Conservation (phyloP, 352 stramenopile species). For the Achlya hypogyna region DNA sequence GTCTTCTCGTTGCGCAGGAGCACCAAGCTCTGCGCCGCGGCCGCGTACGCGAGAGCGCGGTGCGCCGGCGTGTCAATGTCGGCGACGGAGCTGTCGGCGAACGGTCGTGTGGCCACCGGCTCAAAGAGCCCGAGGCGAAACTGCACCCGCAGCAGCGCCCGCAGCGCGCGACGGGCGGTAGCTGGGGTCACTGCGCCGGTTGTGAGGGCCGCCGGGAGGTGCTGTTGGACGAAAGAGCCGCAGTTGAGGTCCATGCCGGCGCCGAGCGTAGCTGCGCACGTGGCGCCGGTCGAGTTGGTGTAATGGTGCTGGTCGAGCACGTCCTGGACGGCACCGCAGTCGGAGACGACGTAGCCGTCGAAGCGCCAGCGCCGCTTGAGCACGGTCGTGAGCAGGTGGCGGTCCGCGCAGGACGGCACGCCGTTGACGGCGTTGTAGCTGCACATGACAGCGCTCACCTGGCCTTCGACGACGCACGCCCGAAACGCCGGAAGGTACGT, state of each 20-base stretch:
- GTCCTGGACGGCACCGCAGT: conserved; percentile 86
- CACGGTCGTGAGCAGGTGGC: conserved; percentile 61
- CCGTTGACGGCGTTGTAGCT: conserved; percentile 95
- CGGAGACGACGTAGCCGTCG: conserved; percentile 93
- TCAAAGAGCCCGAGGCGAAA: conserved; percentile 91
- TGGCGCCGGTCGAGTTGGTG: conserved; percentile 59
- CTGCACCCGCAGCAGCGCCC: conserved; percentile 72
- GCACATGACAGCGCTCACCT: conserved; percentile 90
- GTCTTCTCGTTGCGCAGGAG: conserved; percentile 86
- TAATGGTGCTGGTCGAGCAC: conserved; percentile 76
- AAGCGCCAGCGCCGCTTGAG: conserved; percentile 78
- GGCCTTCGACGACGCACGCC: conserved; percentile 65
- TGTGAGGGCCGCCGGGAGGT: conserved; percentile 46
- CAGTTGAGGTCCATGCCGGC: conserved; percentile 86
- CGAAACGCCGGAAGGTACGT: conserved; percentile 88
- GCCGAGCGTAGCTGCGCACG: conserved; percentile 43
- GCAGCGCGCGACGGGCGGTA: conserved; percentile 42
- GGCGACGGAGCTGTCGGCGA: conserved; percentile 40
- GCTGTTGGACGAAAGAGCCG: conserved; percentile 65
- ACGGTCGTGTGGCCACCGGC: conserved; percentile 64
- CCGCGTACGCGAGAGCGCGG: conserved; percentile 53
- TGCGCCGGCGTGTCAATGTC: conserved; percentile 65
- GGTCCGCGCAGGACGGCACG: conserved; percentile 87
- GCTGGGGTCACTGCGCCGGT: conserved; percentile 22
- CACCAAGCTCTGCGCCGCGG: conserved; percentile 85